Evolutionary conservation across 2,329 filamentous ascomycete species (phyloP), one percentile per base, ranked within the genome.

Genomic region (Hypoxylon sp.): DNA sequence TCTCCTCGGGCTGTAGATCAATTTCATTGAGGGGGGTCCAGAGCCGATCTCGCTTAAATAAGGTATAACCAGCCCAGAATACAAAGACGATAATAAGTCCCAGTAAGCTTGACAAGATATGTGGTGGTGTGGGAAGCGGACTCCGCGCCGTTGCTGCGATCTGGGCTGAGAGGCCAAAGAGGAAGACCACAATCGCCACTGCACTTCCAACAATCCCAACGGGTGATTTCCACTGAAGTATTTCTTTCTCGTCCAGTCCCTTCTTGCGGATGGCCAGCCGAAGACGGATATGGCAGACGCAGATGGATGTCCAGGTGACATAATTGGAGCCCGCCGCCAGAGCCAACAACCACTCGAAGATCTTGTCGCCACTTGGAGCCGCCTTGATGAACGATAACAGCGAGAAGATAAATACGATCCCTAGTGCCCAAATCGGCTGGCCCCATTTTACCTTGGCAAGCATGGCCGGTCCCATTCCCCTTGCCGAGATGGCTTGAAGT

Each of bases 241-340:
- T 72, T 5, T 75, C 71, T 44, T 72, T 67, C 17, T 74, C 69
- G 49, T 75, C 70, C 49, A 79, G 72, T 4, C 75, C 76, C 52
- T 82, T 80, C 0, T 71, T 74, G 22, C 73, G 73, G 47, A 81
- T 73, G 4, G 79, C 81, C 6, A 72, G 68, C 64, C 79, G 76
- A 70, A 82, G 82, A 51, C 78, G 78, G 64, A 84, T 77, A 65
- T 83, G 82, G 32, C 79, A 78, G 28, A 80, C 62, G 67, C 77
- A 80, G 62, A 83, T 79, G 57, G 75, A 80, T 20, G 77, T 76
- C 83, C 83, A 85, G 47, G 81, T 82, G 64, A 84, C 79, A 59
- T 82, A 75, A 48, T 79, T 79, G 26, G 80, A 78, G 15, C 82
- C 77, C 1, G 81, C 80, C 41, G 79, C 79, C 6, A 84, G 72